Conservation (phyloP, 768 basidiomycete genomes). For the Russula sp. region DNA sequence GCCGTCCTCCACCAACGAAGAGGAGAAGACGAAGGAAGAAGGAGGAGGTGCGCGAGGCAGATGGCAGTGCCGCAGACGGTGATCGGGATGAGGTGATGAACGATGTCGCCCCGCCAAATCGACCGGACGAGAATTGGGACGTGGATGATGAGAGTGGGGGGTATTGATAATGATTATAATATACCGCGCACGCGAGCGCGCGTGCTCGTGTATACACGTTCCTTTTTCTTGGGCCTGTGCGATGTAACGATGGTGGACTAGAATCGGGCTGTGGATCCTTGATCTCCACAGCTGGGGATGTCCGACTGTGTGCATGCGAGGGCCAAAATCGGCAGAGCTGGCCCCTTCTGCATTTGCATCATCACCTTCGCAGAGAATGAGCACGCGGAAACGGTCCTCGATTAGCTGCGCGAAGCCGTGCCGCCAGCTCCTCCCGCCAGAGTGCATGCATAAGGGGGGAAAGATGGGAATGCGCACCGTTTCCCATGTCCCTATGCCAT, state of each 20-base stretch:
- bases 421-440: too few species aligned
- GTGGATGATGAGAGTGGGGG: conserved; percentile 28
- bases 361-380: too few species aligned
- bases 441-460: too few species aligned
- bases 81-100: conserved; percentile 33
- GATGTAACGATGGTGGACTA: conserved; percentile 8
- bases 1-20: conserved; percentile 31
- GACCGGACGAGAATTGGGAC: conserved; percentile 35
- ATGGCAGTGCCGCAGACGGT: conserved; percentile 28
- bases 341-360: too few species aligned
- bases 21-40: conserved; percentile 48
- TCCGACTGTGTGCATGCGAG: too few species aligned
- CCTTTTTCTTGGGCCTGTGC: not conserved
- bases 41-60: conserved; percentile 31
- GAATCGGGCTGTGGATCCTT: not conserved
- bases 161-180: not conserved
- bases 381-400: too few species aligned
- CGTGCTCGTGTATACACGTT: not conserved
- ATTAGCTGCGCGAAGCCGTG: too few species aligned
- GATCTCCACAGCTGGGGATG: not conserved
- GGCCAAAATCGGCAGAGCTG: not conserved
- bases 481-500: too few species aligned
- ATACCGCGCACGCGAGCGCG: not conserved
- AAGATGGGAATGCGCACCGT: too few species aligned
- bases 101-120: conserved; percentile 10